Base-by-base conservation (phyloP, 108 stramenopile genomes). In the Fragilariopsis cylindrus region DNA sequence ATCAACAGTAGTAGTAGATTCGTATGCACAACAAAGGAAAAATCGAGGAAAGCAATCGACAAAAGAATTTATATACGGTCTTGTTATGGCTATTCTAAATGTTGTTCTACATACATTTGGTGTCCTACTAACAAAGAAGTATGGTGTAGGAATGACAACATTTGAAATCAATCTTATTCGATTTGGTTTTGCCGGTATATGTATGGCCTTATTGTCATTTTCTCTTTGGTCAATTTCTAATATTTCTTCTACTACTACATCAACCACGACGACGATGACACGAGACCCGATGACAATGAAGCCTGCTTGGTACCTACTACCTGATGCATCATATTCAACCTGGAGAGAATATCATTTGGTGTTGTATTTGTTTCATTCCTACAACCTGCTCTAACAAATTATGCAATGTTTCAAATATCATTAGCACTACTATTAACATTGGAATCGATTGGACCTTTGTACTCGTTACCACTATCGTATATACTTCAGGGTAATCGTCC, bases 151-250 rank as follows among this genome's bases (percentile, higher is more conserved):
- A 1, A 82, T 94, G 81, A 88, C 91, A 16, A 89, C 92, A 13
- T 94, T 87, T 88, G 81, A 90, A 62, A 94, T 97, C 53, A 91
- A 88, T 44, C 62, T 95, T 49, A 80, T 97, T 53, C 90, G 96
- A 41, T 97, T 97, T 82, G 96, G 96, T 5, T 92, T 87, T 77
- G 88, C 96, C 7, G 90, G 90, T 8, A 57, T 87, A 1, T 54
- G 84, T 57, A 91, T 92, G 79, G 16, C 80, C 11, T 21, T 75
- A 9, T 48, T 91, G 42, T 90, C 88, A 41, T 4, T 70, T 1
- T 57, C 30, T 30, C 30, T 30, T 30, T 30, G 30, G 30, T 30
- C 30, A 30, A 30, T 30, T 30, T 30, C 30, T 30, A 30, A 30
- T 30, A 30, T 30, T 30, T 30, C 30, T 30, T 30, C 30, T 30